These are phyloP conservation scores for Suillus decipiens DNA, from an alignment of 768 basidiomycete genomes.

Conservation along the genomic window DNA sequence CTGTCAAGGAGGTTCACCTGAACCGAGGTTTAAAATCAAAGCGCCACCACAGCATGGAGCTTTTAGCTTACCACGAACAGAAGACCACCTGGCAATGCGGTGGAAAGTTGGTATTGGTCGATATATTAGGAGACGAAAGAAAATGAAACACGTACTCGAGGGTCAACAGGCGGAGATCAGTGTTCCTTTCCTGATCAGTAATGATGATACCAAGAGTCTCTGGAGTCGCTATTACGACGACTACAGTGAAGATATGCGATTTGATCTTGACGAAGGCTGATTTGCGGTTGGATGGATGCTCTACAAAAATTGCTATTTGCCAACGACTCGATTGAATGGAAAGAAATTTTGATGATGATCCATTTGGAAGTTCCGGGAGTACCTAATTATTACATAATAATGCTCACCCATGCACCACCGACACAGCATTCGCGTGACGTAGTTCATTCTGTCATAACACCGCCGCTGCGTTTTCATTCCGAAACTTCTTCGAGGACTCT, in stretches of 20 bases:
- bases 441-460: conserved; percentile 3
- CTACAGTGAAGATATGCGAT: conserved; percentile 20
- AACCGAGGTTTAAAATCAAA: conserved; percentile 24
- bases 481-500: background rate
- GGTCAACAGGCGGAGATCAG: conserved; percentile 82
- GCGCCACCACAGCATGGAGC: conserved; percentile 10
- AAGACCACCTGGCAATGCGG: conserved; percentile 62
- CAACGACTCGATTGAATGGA: conserved; percentile 1
- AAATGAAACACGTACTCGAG: conserved; percentile 56
- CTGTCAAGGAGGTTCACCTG: conserved; percentile 84
- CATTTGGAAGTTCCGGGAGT: background rate
- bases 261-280: conserved; percentile 11
- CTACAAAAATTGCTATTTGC: conserved; percentile 27
- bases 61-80: conserved; percentile 63
- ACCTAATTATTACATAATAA: conserved; percentile 16
- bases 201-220: conserved; percentile 52
- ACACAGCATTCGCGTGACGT: background rate
- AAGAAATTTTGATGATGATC: conserved; percentile 22
- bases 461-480: background rate
- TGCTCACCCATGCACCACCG: background rate
- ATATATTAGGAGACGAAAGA: conserved; percentile 13
- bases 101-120: conserved; percentile 19
- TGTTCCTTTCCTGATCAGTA: conserved; percentile 77
- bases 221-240: conserved; percentile 40
- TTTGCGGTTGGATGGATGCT: conserved; percentile 18